Conservation (phyloP, 140 eudicot species). For the Anethum foeniculum region DNA sequence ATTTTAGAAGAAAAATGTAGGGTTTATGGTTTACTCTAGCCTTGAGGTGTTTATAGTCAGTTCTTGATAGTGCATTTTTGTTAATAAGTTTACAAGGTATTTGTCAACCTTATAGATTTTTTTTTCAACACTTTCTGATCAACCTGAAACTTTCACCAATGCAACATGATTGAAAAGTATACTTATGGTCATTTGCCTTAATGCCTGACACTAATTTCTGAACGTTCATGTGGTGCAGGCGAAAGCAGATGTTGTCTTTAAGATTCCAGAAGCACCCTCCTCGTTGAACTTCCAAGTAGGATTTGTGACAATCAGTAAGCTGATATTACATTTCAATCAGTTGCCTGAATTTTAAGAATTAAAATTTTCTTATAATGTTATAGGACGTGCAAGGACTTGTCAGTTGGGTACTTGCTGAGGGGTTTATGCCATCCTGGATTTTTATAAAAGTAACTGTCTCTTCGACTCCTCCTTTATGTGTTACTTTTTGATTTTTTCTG, state of each 20-base stretch:
- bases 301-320: slow-evolving; percentile 1
- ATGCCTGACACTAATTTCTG: not conserved
- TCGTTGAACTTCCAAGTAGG: slow-evolving; percentile 64
- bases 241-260: slow-evolving; percentile 66
- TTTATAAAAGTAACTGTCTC: slow-evolving; percentile 61
- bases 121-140: not conserved
- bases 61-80: not conserved
- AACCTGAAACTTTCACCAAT: not conserved
- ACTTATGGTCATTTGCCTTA: not conserved
- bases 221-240: slow-evolving; percentile 48
- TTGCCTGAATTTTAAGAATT: not conserved
- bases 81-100: not conserved
- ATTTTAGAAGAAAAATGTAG: not conserved
- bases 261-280: slow-evolving; percentile 67
- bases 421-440: slow-evolving; percentile 94
- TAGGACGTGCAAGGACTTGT: slow-evolving; percentile 97
- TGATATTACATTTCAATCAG: not conserved
- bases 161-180: not conserved
- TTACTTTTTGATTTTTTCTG: not conserved
- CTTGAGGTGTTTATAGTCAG: not conserved
- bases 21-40: not conserved
- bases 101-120: not conserved
- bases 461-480: not conserved
- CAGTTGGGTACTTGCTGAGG: slow-evolving; percentile 93
- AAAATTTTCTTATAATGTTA: not conserved